Evolutionary conservation across 83 land plant species (phyloP).

Genomic region (Thuja plicata): DNA sequence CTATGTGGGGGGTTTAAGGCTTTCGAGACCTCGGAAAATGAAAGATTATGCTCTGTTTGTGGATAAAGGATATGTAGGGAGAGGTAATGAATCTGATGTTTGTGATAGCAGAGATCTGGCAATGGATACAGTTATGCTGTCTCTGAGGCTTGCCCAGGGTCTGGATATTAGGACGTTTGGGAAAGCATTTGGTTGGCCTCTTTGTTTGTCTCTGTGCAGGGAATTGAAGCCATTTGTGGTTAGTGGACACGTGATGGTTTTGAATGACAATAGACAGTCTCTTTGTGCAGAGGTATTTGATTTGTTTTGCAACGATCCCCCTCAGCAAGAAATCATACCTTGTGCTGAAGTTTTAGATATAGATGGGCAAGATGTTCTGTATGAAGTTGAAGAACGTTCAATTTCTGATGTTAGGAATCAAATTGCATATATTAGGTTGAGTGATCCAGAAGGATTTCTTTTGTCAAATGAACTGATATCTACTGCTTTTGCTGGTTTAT

Average conservation of each 20-base stretch:
- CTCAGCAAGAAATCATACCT: not conserved
- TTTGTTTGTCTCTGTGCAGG: constrained; percentile 41
- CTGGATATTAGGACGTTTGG: constrained; percentile 58
- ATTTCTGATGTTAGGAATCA: not conserved
- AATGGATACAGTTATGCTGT: constrained; percentile 88
- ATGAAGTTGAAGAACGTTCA: constrained; percentile 6
- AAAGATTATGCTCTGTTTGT: constrained; percentile 70
- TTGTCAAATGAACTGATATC: constrained; percentile 92
- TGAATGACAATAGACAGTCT: constrained; percentile 45
- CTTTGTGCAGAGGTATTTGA: constrained; percentile 28
- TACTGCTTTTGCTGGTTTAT: constrained; percentile 63
- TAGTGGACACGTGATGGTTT: constrained; percentile 71
- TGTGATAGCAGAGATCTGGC: constrained; percentile 50
- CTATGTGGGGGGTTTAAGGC: constrained; percentile 58
- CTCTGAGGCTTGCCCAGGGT: constrained; percentile 80
- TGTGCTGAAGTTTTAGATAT: not conserved
- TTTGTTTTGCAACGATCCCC: not conserved
- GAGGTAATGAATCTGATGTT: not conserved
- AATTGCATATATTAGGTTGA: constrained; percentile 52
- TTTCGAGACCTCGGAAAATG: constrained; percentile 80
- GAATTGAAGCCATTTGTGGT: constrained; percentile 53
- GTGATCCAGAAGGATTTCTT: constrained; percentile 94
- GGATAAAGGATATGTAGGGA: constrained; percentile 18
- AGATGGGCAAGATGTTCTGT: not conserved
- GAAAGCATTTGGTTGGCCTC: constrained; percentile 43